Base-by-base conservation (phyloP, 805 yeast genomes). In the Cyberlindnera samutprakarnensis region DNA sequence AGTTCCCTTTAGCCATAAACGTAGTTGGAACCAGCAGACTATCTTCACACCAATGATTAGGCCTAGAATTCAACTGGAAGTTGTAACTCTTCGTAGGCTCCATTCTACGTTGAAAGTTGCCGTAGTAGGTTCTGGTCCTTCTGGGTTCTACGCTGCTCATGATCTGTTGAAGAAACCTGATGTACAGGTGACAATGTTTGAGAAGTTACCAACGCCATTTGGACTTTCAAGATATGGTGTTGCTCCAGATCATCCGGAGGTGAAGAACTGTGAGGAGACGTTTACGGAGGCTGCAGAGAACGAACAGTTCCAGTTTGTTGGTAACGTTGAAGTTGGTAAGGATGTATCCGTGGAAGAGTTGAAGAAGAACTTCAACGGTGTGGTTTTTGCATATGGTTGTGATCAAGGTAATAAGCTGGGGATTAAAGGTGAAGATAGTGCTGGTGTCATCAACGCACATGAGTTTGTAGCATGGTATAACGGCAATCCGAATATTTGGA, bases 231-330 rank as follows among this genome's bases (percentile, higher is more conserved):
- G 99, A 22, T 88, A 72, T 52, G 99, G 99, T 2, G 97, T 92
- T n/a, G 96, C 98, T 0, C 99, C 99, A 3, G 99, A 92, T 57
- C 96, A 92, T 57, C 95, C 96, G 0, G 97, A 92, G 49, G 97
- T 92, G 20, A 90, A 88, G 54, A 77, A 77, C 38, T 82, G 92
- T 46, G 70, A 65, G 31, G 64, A 81, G 14, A 77, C 87, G 32
- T 80, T 92, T 51, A 69, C 67, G 8, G 76, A 62, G 12, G 37
- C 43, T 43, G 46, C 60, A 49, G 33, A 43, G 16, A 44, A 51
- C 10, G 53, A 57, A 10, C 45, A 55, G 2, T 75, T 78, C 48
- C 53, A 62, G 23, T 87, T 80, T 47, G 64, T 69, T 32, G 96
- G 96, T 2, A 85, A 86, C 48, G 75, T 74, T 8, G 56, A 61